These are phyloP conservation scores for Hericium coralloides DNA, from an alignment of 768 basidiomycete genomes.

Conservation along the genomic window DNA sequence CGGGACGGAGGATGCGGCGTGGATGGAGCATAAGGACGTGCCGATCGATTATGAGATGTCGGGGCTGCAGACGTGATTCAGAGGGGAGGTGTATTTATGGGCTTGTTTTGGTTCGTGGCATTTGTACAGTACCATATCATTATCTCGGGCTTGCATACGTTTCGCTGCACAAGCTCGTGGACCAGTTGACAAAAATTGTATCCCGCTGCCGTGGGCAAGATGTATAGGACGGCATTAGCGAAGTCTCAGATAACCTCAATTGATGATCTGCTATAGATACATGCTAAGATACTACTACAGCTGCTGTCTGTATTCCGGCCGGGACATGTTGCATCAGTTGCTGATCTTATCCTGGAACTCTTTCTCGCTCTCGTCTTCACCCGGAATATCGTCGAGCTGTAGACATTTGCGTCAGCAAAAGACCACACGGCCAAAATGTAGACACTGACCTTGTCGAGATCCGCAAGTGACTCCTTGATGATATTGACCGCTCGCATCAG, in stretches of 20 bases:
- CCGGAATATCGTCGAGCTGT: conserved; percentile 54
- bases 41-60: conserved; percentile 68
- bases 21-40: conserved; percentile 68
- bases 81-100: background rate
- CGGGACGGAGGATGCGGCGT: conserved; percentile 50
- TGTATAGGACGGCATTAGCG: no score
- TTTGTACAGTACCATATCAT: background rate
- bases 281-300: no score
- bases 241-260: no score
- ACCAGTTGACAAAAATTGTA: no score
- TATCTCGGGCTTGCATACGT: no score
- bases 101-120: background rate
- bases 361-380: conserved; percentile 52
- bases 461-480: conserved; percentile 68
- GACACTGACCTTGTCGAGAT: conserved; percentile 65
- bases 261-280: no score
- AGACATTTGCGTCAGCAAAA: conserved; percentile 14
- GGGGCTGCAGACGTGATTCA: conserved; percentile 27
- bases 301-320: no score
- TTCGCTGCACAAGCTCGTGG: no score
- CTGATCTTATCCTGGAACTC: conserved; percentile 37
- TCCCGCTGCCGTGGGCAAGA: no score
- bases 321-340: conserved; percentile 17
- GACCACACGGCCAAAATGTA: conserved; percentile 13
- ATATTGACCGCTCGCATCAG: conserved; percentile 63